A percentile compares a stretch with the other conserved stretches of the same genome.
Conservation (phyloP, 495 filamentous ascomycete species). For the Aspergillus wentii region DNA sequence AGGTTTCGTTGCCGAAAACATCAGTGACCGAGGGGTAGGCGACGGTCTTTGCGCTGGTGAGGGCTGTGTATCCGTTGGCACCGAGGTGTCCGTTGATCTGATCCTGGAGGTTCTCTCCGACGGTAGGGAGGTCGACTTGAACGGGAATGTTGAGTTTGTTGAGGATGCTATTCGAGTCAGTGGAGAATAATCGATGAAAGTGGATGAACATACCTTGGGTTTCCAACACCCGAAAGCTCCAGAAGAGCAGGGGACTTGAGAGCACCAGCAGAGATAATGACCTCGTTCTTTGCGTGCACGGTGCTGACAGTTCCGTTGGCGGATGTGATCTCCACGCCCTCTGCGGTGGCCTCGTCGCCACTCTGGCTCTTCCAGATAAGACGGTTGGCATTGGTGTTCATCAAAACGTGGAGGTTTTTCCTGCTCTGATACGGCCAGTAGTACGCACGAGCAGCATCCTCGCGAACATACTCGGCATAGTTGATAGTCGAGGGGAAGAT, state of each 20-base stretch:
- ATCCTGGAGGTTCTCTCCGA: slow-evolving; percentile 49
- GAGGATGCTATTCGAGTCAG: slow-evolving; percentile 15
- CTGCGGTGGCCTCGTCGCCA: slow-evolving; percentile 3
- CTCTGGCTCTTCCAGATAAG: slow-evolving; percentile 18
- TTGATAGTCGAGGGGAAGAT: slow-evolving; percentile 18
- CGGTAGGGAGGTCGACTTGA: slow-evolving; percentile 31
- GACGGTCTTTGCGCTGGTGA: slow-evolving; percentile 9
- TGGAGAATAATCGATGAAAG: slow-evolving; percentile 5
- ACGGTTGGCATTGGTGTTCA: slow-evolving; percentile 16
- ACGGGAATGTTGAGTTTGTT: slow-evolving; percentile 23
- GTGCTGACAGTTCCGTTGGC: slow-evolving; percentile 12
- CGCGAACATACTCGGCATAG: slow-evolving; percentile 17
- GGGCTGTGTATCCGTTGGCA: background rate
- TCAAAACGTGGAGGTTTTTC: slow-evolving; percentile 18
- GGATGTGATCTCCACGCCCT: slow-evolving; percentile 10
- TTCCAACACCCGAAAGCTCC: slow-evolving; percentile 59
- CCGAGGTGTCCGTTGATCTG: slow-evolving; percentile 20
- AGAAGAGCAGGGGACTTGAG: slow-evolving; percentile 52
- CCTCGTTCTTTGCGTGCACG: slow-evolving; percentile 47
- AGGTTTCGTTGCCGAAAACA: slow-evolving; percentile 25
- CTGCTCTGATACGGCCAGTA: slow-evolving; percentile 19
- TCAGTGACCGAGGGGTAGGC: slow-evolving; percentile 13
- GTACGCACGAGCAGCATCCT: slow-evolving; percentile 20
- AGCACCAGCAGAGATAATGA: slow-evolving; percentile 56
- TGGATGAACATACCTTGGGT: slow-evolving; percentile 6